Evolutionary conservation across 805 yeast genomes (phyloP).

Genomic region (Saccharomyces eubayanus): DNA sequence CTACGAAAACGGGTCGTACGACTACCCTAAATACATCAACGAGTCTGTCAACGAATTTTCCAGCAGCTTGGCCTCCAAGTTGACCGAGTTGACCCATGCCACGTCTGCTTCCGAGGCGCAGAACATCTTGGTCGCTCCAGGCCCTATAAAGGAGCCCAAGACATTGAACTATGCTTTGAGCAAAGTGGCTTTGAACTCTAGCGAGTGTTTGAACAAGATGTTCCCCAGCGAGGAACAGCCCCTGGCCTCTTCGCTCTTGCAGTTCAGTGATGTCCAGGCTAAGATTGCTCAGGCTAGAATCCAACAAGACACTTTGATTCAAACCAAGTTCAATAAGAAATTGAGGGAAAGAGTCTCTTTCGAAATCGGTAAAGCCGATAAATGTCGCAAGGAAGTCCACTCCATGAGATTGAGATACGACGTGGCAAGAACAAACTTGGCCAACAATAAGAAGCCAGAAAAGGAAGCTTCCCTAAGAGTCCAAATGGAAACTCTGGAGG

Average conservation of each 20-base stretch:
- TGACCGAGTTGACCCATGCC: conserved; percentile 61
- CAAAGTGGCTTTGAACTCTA: conserved; percentile 53
- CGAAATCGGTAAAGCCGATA: conserved; percentile 53
- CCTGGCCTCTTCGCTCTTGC: conserved; percentile 53
- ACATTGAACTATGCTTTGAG: conserved; percentile 76
- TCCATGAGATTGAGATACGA: conserved; percentile 73
- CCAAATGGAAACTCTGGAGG: conserved; percentile 77
- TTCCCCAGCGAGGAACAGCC: conserved; percentile 36
- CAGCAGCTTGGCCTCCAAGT: conserved; percentile 53
- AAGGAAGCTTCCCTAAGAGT: conserved; percentile 68
- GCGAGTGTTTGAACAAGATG: conserved; percentile 29
- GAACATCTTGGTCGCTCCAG: conserved; percentile 48
- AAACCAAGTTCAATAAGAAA: conserved; percentile 58
- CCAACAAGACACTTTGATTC: conserved; percentile 70
- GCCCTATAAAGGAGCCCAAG: conserved; percentile 47
- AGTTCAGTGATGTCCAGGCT: conserved; percentile 60
- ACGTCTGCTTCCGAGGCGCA: conserved; percentile 77
- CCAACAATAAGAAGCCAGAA: conserved; percentile 44
- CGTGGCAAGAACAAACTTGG: conserved; percentile 54
- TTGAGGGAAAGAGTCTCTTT: conserved; percentile 54
- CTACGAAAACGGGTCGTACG: conserved; percentile 72
- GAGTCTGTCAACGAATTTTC: conserved; percentile 73
- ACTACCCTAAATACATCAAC: conserved; percentile 65
- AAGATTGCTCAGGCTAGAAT: conserved; percentile 76
- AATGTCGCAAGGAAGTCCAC: conserved; percentile 66